These are phyloP conservation scores for Neoboletus magnificus DNA, from an alignment of 768 basidiomycete genomes.

Conservation along the genomic window DNA sequence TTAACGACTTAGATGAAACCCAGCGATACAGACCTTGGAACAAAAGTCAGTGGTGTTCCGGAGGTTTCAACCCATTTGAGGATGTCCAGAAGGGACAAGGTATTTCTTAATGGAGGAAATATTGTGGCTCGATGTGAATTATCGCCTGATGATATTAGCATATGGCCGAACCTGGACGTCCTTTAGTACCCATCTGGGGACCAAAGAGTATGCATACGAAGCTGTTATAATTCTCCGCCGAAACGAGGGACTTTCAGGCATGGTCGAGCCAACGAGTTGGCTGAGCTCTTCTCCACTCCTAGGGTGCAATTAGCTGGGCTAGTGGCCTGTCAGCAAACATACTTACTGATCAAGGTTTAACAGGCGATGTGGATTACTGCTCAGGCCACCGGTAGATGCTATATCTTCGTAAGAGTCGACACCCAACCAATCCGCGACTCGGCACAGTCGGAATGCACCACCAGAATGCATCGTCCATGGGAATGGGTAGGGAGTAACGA, in stretches of 20 bases:
- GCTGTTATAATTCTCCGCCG: conserved; percentile 33
- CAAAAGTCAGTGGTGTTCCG: conserved; percentile 39
- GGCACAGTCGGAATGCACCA: conserved; percentile 56
- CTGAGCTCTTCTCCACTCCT: conserved; percentile 18
- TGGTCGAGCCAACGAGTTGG: conserved; percentile 8
- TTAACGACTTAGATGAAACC: background rate
- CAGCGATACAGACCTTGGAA: conserved; percentile 44
- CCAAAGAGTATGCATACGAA: conserved; percentile 31
- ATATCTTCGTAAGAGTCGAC: conserved; percentile 34
- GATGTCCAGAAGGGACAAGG: conserved; percentile 39
- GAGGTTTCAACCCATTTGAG: conserved; percentile 43
- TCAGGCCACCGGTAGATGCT: conserved; percentile 37
- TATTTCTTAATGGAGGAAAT: conserved; percentile 46
- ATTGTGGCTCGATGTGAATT: conserved; percentile 37
- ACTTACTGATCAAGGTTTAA: conserved; percentile 38
- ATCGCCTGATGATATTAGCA: conserved; percentile 46
- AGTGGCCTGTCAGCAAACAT: background rate
- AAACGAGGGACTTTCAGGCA: background rate
- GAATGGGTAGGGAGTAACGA: conserved; percentile 46
- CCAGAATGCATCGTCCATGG: conserved; percentile 46
- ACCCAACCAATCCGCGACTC: conserved; percentile 60
- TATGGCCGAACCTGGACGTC: conserved; percentile 52
- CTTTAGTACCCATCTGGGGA: conserved; percentile 4
- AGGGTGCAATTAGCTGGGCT: conserved; percentile 8
- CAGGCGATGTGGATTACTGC: conserved; percentile 33